Percentiles rank a stretch among this genome's conserved stretches.
Evolutionary conservation across 139 green algal genomes (phyloP).

Genomic region (Auxenochlorella pyrenoidosa): DNA sequence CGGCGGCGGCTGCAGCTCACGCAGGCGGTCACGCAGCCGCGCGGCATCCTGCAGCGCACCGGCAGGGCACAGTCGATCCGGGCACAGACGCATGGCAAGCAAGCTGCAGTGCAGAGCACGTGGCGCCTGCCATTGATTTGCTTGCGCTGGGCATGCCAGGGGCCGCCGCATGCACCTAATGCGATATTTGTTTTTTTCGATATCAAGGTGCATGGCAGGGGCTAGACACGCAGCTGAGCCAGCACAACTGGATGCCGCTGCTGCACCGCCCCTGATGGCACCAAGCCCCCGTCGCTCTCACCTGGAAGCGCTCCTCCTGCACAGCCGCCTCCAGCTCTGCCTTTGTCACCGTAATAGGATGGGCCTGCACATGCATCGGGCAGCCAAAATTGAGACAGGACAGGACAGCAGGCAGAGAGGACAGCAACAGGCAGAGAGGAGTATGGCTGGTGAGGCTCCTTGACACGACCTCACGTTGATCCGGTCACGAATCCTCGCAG

Average conservation of each 20-base stretch:
- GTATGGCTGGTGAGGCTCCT: no score
- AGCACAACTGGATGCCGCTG: background rate
- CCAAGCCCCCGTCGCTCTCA: no score
- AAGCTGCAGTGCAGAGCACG: no score
- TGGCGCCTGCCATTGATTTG: no score
- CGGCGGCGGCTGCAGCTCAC: conserved; percentile 22
- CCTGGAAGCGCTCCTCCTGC: conserved; percentile 23
- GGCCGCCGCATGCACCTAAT: background rate
- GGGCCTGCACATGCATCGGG: background rate
- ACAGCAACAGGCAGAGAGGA: background rate
- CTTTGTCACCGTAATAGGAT: background rate
- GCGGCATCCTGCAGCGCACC: conserved; percentile 32
- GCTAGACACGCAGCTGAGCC: background rate
- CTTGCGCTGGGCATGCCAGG: no score
- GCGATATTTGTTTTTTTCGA: no score
- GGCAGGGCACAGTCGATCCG: no score
- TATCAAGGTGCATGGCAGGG: background rate
- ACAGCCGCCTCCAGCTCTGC: conserved; percentile 30
- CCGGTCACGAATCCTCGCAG: conserved; percentile 23
- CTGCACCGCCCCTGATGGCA: no score
- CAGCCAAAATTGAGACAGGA: background rate
- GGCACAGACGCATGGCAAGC: no score
- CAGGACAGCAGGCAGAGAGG: background rate
- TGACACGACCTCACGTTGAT: conserved; percentile 21
- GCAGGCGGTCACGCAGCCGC: conserved; percentile 25